phyloP scores from a whole-genome alignment of 208 protist genomes.

The Phytomonas serpens region DNA sequence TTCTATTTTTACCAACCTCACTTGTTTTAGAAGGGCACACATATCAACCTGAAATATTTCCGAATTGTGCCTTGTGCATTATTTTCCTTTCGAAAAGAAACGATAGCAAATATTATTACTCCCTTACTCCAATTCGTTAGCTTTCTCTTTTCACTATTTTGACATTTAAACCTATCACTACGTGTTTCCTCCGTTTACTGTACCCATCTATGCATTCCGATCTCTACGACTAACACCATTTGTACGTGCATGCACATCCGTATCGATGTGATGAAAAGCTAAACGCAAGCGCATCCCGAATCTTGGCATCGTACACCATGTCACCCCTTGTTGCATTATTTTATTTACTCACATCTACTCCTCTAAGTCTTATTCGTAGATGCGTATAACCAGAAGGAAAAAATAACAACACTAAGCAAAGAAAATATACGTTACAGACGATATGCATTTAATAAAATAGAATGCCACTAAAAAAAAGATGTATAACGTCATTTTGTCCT shows the following conservation, averaged over 20 bases:
- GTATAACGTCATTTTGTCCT: neutral
- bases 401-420: neutral
- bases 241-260: neutral
- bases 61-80: neutral
- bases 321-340: neutral
- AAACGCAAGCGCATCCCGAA: neutral
- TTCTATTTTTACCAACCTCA: neutral
- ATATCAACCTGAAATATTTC: neutral
- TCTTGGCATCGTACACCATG: neutral
- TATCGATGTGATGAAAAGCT: neutral
- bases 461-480: slow-evolving; percentile 3
- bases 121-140: neutral
- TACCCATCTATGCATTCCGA: neutral
- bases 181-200: neutral
- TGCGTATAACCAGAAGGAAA: neutral
- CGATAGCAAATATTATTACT: neutral
- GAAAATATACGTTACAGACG: neutral
- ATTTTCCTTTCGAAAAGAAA: neutral
- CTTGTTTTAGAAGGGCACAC: neutral
- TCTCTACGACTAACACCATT: neutral
- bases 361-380: neutral
- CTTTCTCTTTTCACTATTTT: neutral
- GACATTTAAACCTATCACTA: neutral
- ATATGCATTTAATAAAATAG: neutral
- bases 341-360: neutral